Evolutionary conservation across 768 basidiomycete genomes (phyloP), one percentile per base, ranked within the genome.

Genomic region (Phaeolepiota aurea): DNA sequence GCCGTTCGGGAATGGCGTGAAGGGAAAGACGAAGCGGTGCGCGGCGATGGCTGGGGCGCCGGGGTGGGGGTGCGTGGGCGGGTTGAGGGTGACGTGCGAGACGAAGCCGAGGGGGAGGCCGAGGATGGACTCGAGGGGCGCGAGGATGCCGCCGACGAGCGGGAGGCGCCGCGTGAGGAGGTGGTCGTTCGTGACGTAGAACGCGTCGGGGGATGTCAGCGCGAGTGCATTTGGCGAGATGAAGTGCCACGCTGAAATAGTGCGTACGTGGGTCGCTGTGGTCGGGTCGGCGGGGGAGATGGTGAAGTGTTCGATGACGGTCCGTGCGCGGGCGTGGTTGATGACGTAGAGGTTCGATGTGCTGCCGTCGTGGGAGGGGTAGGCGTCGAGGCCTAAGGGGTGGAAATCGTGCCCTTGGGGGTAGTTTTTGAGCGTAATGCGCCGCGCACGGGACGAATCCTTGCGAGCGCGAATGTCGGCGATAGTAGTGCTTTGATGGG

Each of bases 161-260:
- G 77, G 76, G 14, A 77, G 60, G 11, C 84, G 76, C 5, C 79
- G 70, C 2, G 81, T 84, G 51, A 83, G 54, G 23, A 74, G 57
- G 50, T 87, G 85, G 54, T 87, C 85, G 52, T 87, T 82, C 31
- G 74, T 73, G 37, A 87, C 69, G 50, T 79, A 86, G 55, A 87
- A 86, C 1, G 79, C 73, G 42, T 72, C 69, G 1, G 78, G 74
- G 32, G 79, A 74, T 5, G 82, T 79, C 21, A 82, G 56, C 13
- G 82, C 76, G 44, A 87, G 54, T 2, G 78, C 64, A 52, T 87
- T 87, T 19, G 83, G 79, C 7, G 82, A 68, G 20, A 79, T 57
- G 48, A 85, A 77, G 40, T 69, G 69, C 3, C 68, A 68, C 12
- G 75, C 74, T 14, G 68, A 60, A 32, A 87, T 65, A 5, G 82